Conservation (phyloP, 164 flowering plant genomes). For the Nelumbo lutea region DNA sequence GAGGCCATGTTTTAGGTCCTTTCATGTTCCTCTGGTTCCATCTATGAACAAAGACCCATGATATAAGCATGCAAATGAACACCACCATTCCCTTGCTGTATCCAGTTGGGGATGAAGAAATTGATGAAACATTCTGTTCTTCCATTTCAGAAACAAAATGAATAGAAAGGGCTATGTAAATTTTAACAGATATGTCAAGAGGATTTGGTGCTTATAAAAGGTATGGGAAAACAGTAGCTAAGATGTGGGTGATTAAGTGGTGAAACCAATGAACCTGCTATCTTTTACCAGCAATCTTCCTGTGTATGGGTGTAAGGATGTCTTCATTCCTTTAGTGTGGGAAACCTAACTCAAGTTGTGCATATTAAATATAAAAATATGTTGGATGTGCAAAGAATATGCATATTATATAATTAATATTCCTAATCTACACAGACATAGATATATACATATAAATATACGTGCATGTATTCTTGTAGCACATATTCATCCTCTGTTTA, state of each 20-base stretch:
- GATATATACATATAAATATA: no score
- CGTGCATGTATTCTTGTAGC: no score
- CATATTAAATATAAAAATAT: no score
- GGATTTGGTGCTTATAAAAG: background rate
- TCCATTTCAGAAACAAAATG: conserved; percentile 13
- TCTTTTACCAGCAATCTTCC: conserved; percentile 15
- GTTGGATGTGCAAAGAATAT: no score
- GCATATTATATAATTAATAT: no score
- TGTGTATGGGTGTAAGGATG: conserved; percentile 5
- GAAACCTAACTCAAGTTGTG: background rate
- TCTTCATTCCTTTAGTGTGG: conserved; percentile 5
- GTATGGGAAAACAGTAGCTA: background rate
- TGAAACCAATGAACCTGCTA: background rate
- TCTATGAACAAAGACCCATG: conserved; percentile 63
- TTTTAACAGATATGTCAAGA: background rate
- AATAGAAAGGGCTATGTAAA: background rate
- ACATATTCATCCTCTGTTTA: no score
- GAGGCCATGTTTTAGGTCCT: conserved; percentile 94
- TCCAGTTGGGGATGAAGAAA: conserved; percentile 13
- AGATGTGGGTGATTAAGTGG: background rate
- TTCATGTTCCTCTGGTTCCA: conserved; percentile 62
- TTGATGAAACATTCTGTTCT: conserved; percentile 15
- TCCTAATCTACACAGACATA: no score
- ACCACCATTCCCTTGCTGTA: conserved; percentile 21
- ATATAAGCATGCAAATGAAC: conserved; percentile 25